Percentiles rank a stretch among this genome's conserved stretches.
Conservation (phyloP, 1,284 basidiomycete genomes). For the Microbotryum intermedium region DNA sequence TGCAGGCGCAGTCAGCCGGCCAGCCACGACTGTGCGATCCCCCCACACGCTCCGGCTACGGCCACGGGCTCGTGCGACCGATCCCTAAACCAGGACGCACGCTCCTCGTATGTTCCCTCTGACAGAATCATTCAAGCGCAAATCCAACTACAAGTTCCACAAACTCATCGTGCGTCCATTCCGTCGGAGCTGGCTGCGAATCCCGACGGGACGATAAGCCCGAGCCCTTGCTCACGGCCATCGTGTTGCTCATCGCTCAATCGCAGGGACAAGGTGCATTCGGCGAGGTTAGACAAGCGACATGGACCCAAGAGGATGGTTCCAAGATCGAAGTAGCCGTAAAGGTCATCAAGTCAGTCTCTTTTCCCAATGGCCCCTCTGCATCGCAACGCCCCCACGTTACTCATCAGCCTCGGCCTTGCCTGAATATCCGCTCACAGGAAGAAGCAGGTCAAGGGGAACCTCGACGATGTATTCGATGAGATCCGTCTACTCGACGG, state of each 20-base stretch:
- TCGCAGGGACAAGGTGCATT: slow-evolving; percentile 18
- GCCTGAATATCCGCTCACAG: background rate
- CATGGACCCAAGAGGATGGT: slow-evolving; percentile 17
- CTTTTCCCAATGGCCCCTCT: background rate
- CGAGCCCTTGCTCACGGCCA: background rate
- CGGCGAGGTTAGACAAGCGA: slow-evolving; percentile 25
- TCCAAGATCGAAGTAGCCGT: slow-evolving; percentile 26
- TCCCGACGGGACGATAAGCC: background rate
- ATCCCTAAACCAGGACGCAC: no score
- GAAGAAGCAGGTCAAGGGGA: slow-evolving; percentile 26
- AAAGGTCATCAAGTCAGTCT: slow-evolving; percentile 8
- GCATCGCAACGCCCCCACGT: background rate
- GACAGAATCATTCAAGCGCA: slow-evolving; percentile 18
- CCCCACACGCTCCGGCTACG: no score
- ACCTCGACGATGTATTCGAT: slow-evolving; percentile 15
- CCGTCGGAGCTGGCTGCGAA: background rate
- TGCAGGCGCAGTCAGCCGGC: no score
- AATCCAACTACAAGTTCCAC: slow-evolving; percentile 23
- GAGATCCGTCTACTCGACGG: slow-evolving; percentile 85
- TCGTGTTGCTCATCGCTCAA: background rate
- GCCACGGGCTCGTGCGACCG: no score
- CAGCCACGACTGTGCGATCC: no score
- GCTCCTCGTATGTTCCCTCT: background rate
- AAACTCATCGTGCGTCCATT: slow-evolving; percentile 15
- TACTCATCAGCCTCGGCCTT: background rate